Base-by-base conservation (phyloP, 225 moss, liverwort and hornwort species). In the Takakia lepidozioides region DNA sequence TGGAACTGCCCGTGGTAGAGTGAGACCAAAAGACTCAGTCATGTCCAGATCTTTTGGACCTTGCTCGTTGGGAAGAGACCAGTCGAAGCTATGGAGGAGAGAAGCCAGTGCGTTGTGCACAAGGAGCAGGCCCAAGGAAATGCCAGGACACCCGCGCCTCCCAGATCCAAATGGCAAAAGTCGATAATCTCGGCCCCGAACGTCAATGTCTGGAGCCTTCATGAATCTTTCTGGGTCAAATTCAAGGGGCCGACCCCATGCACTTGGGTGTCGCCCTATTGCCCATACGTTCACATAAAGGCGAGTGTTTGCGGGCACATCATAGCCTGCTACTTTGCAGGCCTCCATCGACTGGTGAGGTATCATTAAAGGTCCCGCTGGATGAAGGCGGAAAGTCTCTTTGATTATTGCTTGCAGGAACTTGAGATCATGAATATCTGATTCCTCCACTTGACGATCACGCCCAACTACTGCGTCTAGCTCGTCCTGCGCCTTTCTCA, bases 191-290 rank as follows among this genome's bases (percentile, higher is more conserved):
- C 27, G 55, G 3, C 75, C 78, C 2, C 29, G 19, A 35, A 69
- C 5, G 17, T 46, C 43, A 2, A 61, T 1, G 0, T 29, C 56
- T 1, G 52, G 27, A 9, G 4, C 13, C 1, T 43, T 10, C 20
- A 80, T 0, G 3, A 86, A 86, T 8, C 86, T 56, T 1, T 71
- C 63, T 0, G 83, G 83, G 3, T 76, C 39, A 50, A 80, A 83
- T 17, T 65, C 43, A 0, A 42, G 10, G 0, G 86, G 80, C 1
- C 27, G 48, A 0, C 62, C 38, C 70, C 79, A 83, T 0, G 54
- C 2, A 0, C 55, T 57, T 0, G 80, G 76, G 15, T 75, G 66
- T 14, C 83, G 58, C 1, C 63, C 67, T 16, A 87, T 80, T 8
- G 63, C 70, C 29, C 58, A 76, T 1, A 62, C 8, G 23, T 80